phyloP scores from a whole-genome alignment of 2,329 filamentous ascomycete species.

The Pseudovirgaria hyperparasitica region DNA sequence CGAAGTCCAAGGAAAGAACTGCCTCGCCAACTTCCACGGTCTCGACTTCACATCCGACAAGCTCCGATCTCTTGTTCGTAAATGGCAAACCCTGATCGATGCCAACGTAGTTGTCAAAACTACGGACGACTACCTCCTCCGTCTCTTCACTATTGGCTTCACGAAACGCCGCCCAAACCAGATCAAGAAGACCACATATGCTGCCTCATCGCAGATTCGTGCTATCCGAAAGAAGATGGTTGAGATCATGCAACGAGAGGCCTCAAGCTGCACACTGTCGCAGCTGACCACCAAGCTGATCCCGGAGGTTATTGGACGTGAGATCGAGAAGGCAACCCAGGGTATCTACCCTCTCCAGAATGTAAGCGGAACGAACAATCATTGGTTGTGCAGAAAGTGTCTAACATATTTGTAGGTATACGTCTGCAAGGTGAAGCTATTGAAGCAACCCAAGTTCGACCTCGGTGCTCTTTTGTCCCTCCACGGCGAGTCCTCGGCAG shows the following conservation, averaged over 20 bases:
- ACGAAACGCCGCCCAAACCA: slow-evolving; percentile 99
- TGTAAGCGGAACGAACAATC: slow-evolving; percentile 40
- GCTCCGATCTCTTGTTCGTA: slow-evolving; percentile 95
- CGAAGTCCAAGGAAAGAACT: slow-evolving; percentile 99
- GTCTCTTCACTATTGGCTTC: slow-evolving; percentile 97
- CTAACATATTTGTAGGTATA: slow-evolving; percentile 56
- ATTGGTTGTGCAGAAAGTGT: slow-evolving; percentile 3
- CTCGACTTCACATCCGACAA: slow-evolving; percentile 99
- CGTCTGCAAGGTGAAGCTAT: slow-evolving; percentile 99
- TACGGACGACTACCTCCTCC: slow-evolving; percentile 98
- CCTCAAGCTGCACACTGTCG: slow-evolving; percentile 81
- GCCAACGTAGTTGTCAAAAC: slow-evolving; percentile 99
- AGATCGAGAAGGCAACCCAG: slow-evolving; percentile 99
- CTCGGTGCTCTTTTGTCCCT: slow-evolving; percentile 90
- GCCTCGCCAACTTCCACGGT: slow-evolving; percentile 99
- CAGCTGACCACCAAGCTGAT: slow-evolving; percentile 98
- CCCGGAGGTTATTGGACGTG: slow-evolving; percentile 96
- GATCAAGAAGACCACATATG: slow-evolving; percentile 99
- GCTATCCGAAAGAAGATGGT: slow-evolving; percentile 99
- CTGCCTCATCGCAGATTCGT: slow-evolving; percentile 90
- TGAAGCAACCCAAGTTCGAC: slow-evolving; percentile 98
- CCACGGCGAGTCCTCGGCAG: slow-evolving; percentile 91
- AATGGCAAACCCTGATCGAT: slow-evolving; percentile 99
- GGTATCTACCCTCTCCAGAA: slow-evolving; percentile 99
- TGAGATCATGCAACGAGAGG: slow-evolving; percentile 97